These are phyloP conservation scores for Teunomyces panamensis DNA, from an alignment of 805 yeast species.

Conservation along the genomic window DNA sequence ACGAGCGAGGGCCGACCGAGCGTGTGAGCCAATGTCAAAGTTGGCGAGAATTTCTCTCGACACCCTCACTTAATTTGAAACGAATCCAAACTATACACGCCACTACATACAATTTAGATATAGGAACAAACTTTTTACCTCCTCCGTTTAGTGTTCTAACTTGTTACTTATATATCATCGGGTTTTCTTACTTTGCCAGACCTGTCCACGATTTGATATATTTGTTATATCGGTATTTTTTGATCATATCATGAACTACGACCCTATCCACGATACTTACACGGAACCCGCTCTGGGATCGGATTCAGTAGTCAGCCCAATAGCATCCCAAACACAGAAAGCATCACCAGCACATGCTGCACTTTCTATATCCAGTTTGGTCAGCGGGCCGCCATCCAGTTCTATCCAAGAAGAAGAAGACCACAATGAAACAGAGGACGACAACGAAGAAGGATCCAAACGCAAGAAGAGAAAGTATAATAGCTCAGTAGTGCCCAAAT, in stretches of 20 bases:
- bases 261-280: conserved; percentile 42
- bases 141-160: no score
- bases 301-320: background rate
- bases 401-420: conserved; percentile 3
- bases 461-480: conserved; percentile 17
- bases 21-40: background rate
- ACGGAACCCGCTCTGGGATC: background rate
- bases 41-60: conserved; percentile 1
- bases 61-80: background rate
- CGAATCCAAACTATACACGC: background rate
- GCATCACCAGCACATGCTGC: conserved; percentile 1
- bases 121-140: no score
- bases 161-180: no score
- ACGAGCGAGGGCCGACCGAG: background rate
- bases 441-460: conserved; percentile 10
- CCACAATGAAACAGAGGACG: conserved; percentile 8
- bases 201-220: background rate
- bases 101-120: background rate
- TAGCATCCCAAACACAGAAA: background rate
- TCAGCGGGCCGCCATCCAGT: conserved; percentile 1
- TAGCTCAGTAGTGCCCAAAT: conserved; percentile 19
- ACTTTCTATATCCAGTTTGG: conserved; percentile 10
- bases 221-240: background rate
- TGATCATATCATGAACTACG: conserved; percentile 33
- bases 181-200: background rate